A percentile compares a stretch with the other conserved stretches of the same genome.
phyloP scores from a whole-genome alignment of 2,329 filamentous ascomycete species.

The Exophiala alcalophila region DNA sequence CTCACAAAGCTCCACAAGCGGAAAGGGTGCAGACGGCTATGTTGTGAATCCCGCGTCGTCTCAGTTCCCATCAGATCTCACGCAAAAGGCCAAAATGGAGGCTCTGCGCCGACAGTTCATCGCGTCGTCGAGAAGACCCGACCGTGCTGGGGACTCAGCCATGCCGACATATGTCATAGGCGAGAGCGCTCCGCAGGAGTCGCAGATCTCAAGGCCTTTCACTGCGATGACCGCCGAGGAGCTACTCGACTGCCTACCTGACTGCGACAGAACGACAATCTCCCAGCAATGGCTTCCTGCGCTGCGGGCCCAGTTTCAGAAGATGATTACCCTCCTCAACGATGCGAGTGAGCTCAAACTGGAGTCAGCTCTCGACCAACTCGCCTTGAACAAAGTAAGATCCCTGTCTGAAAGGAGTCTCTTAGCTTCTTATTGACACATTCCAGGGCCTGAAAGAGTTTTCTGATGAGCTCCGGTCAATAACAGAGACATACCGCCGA shows the following conservation, averaged over 20 bases:
- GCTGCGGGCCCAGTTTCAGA: slow-evolving; percentile 17
- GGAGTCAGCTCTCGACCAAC: slow-evolving; percentile 14
- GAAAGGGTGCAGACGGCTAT: too few relatives aligned
- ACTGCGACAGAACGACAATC: slow-evolving; percentile 10
- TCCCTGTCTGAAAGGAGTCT: background rate
- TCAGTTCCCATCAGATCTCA: slow-evolving; percentile 15
- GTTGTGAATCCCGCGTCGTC: slow-evolving; percentile 16
- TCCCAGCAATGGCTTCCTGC: slow-evolving; percentile 24
- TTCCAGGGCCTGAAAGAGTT: slow-evolving; percentile 19
- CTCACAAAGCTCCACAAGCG: too few relatives aligned
- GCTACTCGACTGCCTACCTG: slow-evolving; percentile 17
- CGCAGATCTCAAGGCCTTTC: slow-evolving; percentile 19
- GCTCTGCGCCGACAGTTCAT: slow-evolving; percentile 19
- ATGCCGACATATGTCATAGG: slow-evolving; percentile 19
- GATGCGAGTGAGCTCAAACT: slow-evolving; percentile 17
- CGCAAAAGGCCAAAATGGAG: slow-evolving; percentile 20
- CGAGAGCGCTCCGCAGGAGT: slow-evolving; percentile 5
- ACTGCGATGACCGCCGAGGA: slow-evolving; percentile 25
- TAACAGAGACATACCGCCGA: slow-evolving; percentile 20
- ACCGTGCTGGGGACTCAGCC: slow-evolving; percentile 9
- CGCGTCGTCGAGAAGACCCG: slow-evolving; percentile 20
- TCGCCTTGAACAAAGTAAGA: slow-evolving; percentile 13
- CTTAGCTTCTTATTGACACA: slow-evolving; percentile 6
- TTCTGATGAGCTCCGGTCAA: slow-evolving; percentile 13
- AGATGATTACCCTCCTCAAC: slow-evolving; percentile 18